A percentile compares a stretch with the other conserved stretches of the same genome.
Conservation (phyloP, 805 yeast species). For the Cyberlindnera mississippiensis region DNA sequence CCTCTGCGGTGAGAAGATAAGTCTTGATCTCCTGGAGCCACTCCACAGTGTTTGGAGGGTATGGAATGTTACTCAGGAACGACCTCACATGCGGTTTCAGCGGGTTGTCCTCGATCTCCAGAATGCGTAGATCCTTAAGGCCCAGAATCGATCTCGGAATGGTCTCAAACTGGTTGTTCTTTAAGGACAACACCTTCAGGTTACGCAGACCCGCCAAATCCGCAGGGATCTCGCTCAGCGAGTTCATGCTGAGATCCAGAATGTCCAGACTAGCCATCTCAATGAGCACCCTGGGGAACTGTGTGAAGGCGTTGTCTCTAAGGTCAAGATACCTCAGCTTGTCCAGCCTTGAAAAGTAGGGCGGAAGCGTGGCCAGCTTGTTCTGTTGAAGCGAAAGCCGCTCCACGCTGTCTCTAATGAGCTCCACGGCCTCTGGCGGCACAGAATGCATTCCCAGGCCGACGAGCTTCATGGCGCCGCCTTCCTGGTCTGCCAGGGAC, state of each 20-base stretch:
- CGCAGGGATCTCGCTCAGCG: conserved; percentile 44
- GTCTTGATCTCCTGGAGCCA: conserved; percentile 32
- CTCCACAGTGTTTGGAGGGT: conserved; percentile 37
- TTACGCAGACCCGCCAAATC: conserved; percentile 37
- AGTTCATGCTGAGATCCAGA: conserved; percentile 60
- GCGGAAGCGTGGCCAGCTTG: conserved; percentile 43
- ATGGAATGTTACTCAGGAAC: conserved; percentile 34
- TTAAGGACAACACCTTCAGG: conserved; percentile 57
- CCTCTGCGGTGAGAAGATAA: conserved; percentile 9
- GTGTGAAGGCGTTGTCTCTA: conserved; percentile 52
- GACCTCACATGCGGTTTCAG: conserved; percentile 44
- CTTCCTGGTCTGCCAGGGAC: conserved; percentile 13
- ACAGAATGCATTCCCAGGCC: conserved; percentile 36
- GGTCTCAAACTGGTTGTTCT: conserved; percentile 51
- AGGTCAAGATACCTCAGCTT: conserved; percentile 59
- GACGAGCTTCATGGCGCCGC: conserved; percentile 34
- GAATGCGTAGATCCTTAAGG: conserved; percentile 47
- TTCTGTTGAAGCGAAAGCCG: conserved; percentile 55
- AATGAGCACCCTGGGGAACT: conserved; percentile 46
- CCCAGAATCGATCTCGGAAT: conserved; percentile 52
- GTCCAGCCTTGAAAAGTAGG: conserved; percentile 39
- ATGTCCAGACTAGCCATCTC: conserved; percentile 48
- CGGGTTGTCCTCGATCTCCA: conserved; percentile 64
- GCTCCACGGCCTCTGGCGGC: conserved; percentile 35
- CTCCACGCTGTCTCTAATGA: conserved; percentile 37